Evolutionary conservation across 495 filamentous ascomycete species (phyloP).

Genomic region (Penicillium robsamsonii): DNA sequence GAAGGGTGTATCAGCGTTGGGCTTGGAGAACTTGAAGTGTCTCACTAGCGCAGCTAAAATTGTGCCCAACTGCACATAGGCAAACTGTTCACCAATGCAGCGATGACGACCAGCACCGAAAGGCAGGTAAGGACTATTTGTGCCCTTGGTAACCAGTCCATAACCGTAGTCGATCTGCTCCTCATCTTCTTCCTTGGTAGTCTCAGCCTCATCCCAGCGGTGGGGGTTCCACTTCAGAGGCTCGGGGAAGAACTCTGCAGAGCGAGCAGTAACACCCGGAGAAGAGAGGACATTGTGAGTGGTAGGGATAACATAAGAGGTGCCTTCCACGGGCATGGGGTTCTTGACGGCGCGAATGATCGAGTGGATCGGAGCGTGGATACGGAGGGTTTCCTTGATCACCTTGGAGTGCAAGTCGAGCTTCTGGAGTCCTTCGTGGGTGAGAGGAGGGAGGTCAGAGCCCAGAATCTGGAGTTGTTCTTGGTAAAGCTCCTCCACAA

Average conservation of each 20-base stretch:
- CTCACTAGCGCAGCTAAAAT: conserved; percentile 49
- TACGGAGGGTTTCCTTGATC: conserved; percentile 60
- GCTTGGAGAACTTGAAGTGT: conserved; percentile 42
- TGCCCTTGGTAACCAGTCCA: conserved; percentile 49
- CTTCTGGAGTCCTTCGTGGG: conserved; percentile 52
- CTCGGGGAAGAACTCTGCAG: conserved; percentile 44
- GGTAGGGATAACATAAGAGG: conserved; percentile 47
- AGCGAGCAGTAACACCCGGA: conserved; percentile 48
- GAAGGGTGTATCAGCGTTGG: conserved; percentile 30
- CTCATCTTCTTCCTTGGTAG: conserved; percentile 32
- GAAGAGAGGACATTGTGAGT: conserved; percentile 50
- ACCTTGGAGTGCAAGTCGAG: conserved; percentile 56
- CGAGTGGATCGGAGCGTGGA: conserved; percentile 64
- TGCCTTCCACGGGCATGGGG: conserved; percentile 51
- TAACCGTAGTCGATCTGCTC: conserved; percentile 51
- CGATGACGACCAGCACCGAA: conserved; percentile 57
- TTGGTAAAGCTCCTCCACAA: conserved; percentile 57
- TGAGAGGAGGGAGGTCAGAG: conserved; percentile 49
- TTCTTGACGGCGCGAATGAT: conserved; percentile 62
- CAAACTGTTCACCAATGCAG: conserved; percentile 58
- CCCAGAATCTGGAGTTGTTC: conserved; percentile 55
- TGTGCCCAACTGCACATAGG: conserved; percentile 51
- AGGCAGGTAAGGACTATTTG: conserved; percentile 54
- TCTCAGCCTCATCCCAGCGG: conserved; percentile 45
- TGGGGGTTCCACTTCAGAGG: conserved; percentile 52